A percentile compares a stretch with the other conserved stretches of the same genome.
These are phyloP conservation scores for Chrysoporthe austroafricana DNA, from an alignment of 2,329 filamentous ascomycete genomes.

Conservation along the genomic window DNA sequence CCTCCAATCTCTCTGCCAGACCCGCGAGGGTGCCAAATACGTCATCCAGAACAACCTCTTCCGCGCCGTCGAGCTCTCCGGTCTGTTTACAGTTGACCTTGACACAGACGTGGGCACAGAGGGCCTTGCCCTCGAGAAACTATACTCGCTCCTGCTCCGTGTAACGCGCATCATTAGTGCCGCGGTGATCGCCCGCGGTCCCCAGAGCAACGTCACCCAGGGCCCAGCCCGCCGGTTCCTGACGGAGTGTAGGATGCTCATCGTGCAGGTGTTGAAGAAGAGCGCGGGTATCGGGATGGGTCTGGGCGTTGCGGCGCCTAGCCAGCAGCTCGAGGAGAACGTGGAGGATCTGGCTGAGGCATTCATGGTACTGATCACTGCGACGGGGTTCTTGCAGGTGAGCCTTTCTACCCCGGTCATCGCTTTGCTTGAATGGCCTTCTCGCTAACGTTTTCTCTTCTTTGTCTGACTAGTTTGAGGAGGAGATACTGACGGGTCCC, in stretches of 20 bases:
- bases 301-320: slow-evolving; percentile 29
- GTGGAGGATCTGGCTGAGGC: slow-evolving; percentile 81
- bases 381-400: slow-evolving; percentile 87
- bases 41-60: slow-evolving; percentile 92
- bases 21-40: slow-evolving; percentile 78
- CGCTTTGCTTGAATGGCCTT: neutral
- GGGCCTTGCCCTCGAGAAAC: slow-evolving; percentile 72
- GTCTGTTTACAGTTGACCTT: slow-evolving; percentile 87
- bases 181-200: slow-evolving; percentile 78
- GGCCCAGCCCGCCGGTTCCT: slow-evolving; percentile 72
- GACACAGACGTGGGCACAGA: slow-evolving; percentile 81
- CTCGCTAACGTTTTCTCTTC: slow-evolving; percentile 6
- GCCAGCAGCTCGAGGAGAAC: slow-evolving; percentile 55
- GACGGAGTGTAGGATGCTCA: slow-evolving; percentile 77
- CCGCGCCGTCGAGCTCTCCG: slow-evolving; percentile 75
- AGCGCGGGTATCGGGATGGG: slow-evolving; percentile 68
- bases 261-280: slow-evolving; percentile 88
- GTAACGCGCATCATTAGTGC: slow-evolving; percentile 82
- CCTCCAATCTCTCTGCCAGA: slow-evolving; percentile 82
- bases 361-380: slow-evolving; percentile 79
- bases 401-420: slow-evolving; percentile 37
- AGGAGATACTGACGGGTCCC: slow-evolving; percentile 21
- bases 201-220: slow-evolving; percentile 84
- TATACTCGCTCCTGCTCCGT: slow-evolving; percentile 81
- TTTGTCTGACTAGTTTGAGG: slow-evolving; percentile 14